Conservation (phyloP, 1,284 basidiomycete genomes). For the Mixia osmundae region DNA sequence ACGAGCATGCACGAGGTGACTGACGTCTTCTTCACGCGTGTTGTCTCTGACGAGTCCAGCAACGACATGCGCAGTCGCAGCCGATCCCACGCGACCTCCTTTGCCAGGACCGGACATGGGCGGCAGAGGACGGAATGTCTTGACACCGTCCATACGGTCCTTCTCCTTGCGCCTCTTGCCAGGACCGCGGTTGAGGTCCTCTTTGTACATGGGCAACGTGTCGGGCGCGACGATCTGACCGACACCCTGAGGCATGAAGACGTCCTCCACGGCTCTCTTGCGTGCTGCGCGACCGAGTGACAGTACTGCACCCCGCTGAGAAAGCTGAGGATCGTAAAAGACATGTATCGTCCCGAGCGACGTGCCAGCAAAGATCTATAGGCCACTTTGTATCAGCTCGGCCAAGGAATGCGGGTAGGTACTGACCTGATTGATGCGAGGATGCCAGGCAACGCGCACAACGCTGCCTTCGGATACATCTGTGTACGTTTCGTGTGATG, state of each 20-base stretch:
- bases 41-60: conserved; percentile 74
- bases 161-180: conserved; percentile 52
- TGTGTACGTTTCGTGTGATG: too few relatives aligned
- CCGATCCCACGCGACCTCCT: conserved; percentile 81
- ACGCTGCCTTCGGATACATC: conserved; percentile 36
- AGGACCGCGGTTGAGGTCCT: conserved; percentile 28
- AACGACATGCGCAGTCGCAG: conserved; percentile 82
- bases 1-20: conserved; percentile 24
- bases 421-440: conserved; percentile 97
- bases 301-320: conserved; percentile 74
- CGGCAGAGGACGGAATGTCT: conserved; percentile 70
- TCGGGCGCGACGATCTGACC: conserved; percentile 69
- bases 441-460: conserved; percentile 74
- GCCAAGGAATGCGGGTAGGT: too few relatives aligned
- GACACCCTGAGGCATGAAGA: conserved; percentile 28
- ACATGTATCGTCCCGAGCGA: conserved; percentile 74
- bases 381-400: too few relatives aligned
- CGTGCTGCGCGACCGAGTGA: conserved; percentile 35
- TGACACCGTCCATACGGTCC: conserved; percentile 62
- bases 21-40: conserved; percentile 71
- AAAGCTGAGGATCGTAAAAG: conserved; percentile 66
- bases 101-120: conserved; percentile 75
- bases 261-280: conserved; percentile 61
- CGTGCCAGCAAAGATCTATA: conserved; percentile 59
- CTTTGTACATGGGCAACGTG: conserved; percentile 61